Conservation (phyloP, 2,329 filamentous ascomycete species). For the Monosporascus sp. region DNA sequence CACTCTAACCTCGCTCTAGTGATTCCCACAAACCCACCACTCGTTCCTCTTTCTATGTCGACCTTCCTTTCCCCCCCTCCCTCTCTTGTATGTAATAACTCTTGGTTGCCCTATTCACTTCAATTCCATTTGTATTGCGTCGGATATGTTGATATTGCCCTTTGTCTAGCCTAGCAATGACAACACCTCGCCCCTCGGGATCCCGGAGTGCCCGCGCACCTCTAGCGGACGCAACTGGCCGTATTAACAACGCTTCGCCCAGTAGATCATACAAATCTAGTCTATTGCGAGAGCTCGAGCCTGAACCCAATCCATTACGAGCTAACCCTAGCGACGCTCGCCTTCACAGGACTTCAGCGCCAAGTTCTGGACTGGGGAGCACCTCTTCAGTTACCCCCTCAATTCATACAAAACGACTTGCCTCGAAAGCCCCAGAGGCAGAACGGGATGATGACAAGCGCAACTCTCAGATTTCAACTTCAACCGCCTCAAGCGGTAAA, state of each 20-base stretch:
- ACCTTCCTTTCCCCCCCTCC: not conserved
- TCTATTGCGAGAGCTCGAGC: constrained; percentile 6
- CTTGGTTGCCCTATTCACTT: not conserved
- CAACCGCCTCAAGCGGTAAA: constrained; percentile 30
- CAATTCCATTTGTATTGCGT: not conserved
- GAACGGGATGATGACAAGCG: constrained; percentile 15
- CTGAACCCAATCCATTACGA: constrained; percentile 14
- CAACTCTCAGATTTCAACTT: constrained; percentile 21
- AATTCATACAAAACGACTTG: constrained; percentile 2
- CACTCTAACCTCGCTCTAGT: no score
- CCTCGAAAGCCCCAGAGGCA: constrained; percentile 5
- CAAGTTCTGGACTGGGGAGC: not conserved
- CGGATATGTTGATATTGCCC: not conserved
- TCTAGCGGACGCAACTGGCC: constrained; percentile 25
- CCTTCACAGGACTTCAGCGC: not conserved
- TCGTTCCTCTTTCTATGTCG: no score
- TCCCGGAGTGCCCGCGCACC: constrained; percentile 17
- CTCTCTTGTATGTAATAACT: not conserved
- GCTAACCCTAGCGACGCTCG: constrained; percentile 11
- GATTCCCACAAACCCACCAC: no score
- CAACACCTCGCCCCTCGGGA: constrained; percentile 18
- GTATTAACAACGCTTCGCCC: constrained; percentile 19
- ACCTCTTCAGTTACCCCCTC: not conserved
- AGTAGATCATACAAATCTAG: constrained; percentile 11
- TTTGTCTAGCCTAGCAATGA: constrained; percentile 3